Evolutionary conservation across 2,329 filamentous ascomycete genomes (phyloP).

Genomic region (Basipetospora chlamydospora): DNA sequence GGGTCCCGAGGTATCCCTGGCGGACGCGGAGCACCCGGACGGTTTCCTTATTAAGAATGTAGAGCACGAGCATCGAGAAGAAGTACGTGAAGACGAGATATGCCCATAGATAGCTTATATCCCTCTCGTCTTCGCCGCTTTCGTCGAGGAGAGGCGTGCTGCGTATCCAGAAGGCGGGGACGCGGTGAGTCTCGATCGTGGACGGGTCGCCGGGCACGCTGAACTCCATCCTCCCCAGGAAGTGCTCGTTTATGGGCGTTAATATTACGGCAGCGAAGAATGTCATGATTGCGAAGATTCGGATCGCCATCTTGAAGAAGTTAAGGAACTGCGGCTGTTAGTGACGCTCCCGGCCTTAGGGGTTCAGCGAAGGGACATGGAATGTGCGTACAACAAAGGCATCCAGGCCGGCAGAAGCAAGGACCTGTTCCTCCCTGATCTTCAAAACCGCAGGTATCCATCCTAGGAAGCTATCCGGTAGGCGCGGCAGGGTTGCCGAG

Average conservation of each 20-base stretch:
- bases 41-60: constrained; percentile 71
- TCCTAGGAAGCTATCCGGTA: constrained; percentile 76
- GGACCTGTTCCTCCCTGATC: constrained; percentile 77
- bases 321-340: constrained; percentile 49
- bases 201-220: not conserved
- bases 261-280: constrained; percentile 72
- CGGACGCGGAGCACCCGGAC: constrained; percentile 70
- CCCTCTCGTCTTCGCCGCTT: constrained; percentile 18
- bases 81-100: constrained; percentile 92
- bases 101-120: constrained; percentile 61
- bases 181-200: not conserved
- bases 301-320: constrained; percentile 92
- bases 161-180: not conserved
- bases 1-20: constrained; percentile 82
- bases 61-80: constrained; percentile 70
- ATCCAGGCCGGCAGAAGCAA: constrained; percentile 82
- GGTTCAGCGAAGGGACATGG: constrained; percentile 19
- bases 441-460: constrained; percentile 81
- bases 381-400: constrained; percentile 58
- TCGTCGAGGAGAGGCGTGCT: constrained; percentile 5
- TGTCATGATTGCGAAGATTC: constrained; percentile 64
- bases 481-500: constrained; percentile 49
- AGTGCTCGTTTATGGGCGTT: constrained; percentile 70
- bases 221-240: constrained; percentile 12
- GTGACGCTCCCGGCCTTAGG: constrained; percentile 11